Evolutionary conservation across 2,329 filamentous ascomycete genomes (phyloP).

Genomic region (Zymoseptoria tritici): DNA sequence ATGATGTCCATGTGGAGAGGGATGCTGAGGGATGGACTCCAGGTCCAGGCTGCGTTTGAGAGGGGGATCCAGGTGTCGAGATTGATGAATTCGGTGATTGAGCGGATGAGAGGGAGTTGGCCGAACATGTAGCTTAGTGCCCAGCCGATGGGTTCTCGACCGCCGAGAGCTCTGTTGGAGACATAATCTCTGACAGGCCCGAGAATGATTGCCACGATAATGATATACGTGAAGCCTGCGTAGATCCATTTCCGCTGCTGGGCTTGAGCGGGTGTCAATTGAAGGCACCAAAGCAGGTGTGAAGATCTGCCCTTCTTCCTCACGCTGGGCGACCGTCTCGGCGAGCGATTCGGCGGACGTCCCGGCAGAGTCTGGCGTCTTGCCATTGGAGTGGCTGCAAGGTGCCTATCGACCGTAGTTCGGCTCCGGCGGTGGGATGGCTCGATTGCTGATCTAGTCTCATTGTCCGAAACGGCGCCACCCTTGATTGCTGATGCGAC

Average conservation of each 20-base stretch:
- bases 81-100: slow-evolving; percentile 60
- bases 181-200: slow-evolving; percentile 66
- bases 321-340: slow-evolving; percentile 1
- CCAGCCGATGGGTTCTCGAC: slow-evolving; percentile 83
- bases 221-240: slow-evolving; percentile 67
- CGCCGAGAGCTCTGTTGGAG: slow-evolving; percentile 56
- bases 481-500: neutral
- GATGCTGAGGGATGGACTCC: slow-evolving; percentile 10
- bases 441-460: slow-evolving; percentile 20
- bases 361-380: neutral
- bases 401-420: slow-evolving; percentile 1
- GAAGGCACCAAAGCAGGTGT: slow-evolving; percentile 65
- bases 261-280: slow-evolving; percentile 73
- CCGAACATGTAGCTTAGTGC: slow-evolving; percentile 83
- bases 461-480: slow-evolving; percentile 8
- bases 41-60: slow-evolving; percentile 41
- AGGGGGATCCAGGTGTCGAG: slow-evolving; percentile 70
- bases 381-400: slow-evolving; percentile 1
- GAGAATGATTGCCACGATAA: slow-evolving; percentile 59
- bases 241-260: slow-evolving; percentile 73
- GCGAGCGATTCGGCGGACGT: neutral
- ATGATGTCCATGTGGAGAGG: slow-evolving; percentile 55
- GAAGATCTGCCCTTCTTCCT: slow-evolving; percentile 50
- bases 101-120: slow-evolving; percentile 63
- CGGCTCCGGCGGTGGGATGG: slow-evolving; percentile 2